Conservation (phyloP, 305 asterid genomes). For the Nicotiana rustica region DNA sequence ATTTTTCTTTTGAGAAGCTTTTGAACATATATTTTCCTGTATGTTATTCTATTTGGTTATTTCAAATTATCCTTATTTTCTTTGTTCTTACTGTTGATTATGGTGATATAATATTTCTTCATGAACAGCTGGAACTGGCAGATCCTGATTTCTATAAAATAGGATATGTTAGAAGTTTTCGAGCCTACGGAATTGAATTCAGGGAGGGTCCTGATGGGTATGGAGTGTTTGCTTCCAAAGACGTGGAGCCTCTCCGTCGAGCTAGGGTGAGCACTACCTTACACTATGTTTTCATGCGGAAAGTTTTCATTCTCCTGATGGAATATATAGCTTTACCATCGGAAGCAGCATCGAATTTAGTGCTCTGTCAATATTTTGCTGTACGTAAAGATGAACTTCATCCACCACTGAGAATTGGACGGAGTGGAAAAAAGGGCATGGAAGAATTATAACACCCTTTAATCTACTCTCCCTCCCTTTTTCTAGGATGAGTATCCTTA, state of each 20-base stretch:
- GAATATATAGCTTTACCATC: neutral
- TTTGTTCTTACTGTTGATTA: neutral
- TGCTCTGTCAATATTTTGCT: neutral
- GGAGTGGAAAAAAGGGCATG: neutral
- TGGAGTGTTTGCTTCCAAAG: conserved; percentile 95
- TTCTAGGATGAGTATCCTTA: conserved; percentile 11
- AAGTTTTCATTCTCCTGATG: neutral
- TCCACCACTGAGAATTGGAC: conserved; percentile 4
- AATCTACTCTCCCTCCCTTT: neutral
- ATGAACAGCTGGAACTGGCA: conserved; percentile 77
- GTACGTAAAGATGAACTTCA: neutral
- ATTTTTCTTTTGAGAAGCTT: conserved; percentile 25
- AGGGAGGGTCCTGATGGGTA: conserved; percentile 97
- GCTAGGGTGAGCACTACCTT: conserved; percentile 69
- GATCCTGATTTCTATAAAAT: conserved; percentile 97
- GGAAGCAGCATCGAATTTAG: neutral
- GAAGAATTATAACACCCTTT: neutral
- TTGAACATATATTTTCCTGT: neutral
- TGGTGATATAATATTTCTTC: conserved; percentile 1
- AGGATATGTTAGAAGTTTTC: conserved; percentile 87
- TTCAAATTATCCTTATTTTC: conserved; percentile 26
- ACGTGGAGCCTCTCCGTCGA: conserved; percentile 93
- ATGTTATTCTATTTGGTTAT: neutral
- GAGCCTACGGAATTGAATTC: conserved; percentile 95
- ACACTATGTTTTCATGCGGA: conserved; percentile 15